Evolutionary conservation across 83 land plant genomes (phyloP), one percentile per base, ranked within the genome.

Genomic region (Picea abies): DNA sequence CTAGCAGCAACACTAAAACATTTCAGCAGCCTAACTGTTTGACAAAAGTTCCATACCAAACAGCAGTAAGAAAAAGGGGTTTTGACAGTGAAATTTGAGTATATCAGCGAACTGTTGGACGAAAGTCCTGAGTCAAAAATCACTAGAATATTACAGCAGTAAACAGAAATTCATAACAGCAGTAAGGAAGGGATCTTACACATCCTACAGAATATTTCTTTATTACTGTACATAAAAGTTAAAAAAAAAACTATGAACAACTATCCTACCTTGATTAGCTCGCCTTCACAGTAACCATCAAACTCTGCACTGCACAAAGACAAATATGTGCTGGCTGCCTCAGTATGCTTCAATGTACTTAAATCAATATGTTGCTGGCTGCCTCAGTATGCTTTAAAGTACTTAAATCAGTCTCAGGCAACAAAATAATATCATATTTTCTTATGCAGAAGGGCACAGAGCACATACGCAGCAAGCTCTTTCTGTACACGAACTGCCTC

Each of bases 261-360:
- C 80, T 29, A 78, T 29, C 76, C 32, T 88, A 96, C 98, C 97
- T 96, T 97, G 76, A 97, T 87, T 63, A 97, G 97, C 81, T 97
- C 99, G 39, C 95, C 99, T 81, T 97, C 98, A 86, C 99, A 97
- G 75, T 96, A 97, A 17, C 99, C 99, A 91, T 97, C 99, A 94
- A 97, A 97, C 84, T 97, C 99, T 65, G 98, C 97, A 29, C 98
- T 96, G 94, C 52, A 89, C 88, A 60, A 39, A 63, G 80, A 12
- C 58, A 81, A 29, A 23, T 37, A 56, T 78, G 32, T 64, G 88
- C 76, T 58, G n/a, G 39, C 39, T 60, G 63, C 49, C 52, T 32
- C 80, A 85, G 23, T 72, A 72, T 17, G 56, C n/a, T 39, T 72
- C 44, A 20, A 69, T 69, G 17, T 25, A 35, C 73, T 20, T 69